phyloP scores from a whole-genome alignment of 163 green algal genomes.

The Chlorella variabilis region DNA sequence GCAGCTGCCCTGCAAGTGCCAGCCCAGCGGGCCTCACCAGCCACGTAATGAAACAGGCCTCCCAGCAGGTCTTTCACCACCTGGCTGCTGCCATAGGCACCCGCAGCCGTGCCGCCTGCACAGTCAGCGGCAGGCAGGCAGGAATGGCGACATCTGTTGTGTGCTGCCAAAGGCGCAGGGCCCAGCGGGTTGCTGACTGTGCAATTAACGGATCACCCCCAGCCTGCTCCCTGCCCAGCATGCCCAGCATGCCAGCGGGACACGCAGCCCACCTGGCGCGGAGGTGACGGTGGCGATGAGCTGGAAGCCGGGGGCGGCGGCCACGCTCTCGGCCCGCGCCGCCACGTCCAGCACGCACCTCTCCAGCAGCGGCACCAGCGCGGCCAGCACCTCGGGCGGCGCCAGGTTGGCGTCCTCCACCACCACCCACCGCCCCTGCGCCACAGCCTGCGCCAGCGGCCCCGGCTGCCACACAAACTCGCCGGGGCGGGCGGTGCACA shows the following conservation, averaged over 20 bases:
- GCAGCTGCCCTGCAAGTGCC: too few relatives aligned
- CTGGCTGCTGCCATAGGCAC: constrained; percentile 67
- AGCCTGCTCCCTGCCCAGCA: too few relatives aligned
- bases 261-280: constrained; percentile 34
- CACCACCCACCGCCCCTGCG: constrained; percentile 90
- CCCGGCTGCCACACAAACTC: constrained; percentile 97
- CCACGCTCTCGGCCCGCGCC: constrained; percentile 79
- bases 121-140: too few relatives aligned
- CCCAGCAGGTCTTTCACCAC: constrained; percentile 79
- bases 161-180: too few relatives aligned
- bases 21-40: not conserved
- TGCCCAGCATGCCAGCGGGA: not conserved
- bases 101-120: constrained; percentile 45
- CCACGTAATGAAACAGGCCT: constrained; percentile 78
- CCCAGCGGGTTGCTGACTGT: not conserved
- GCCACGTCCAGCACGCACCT: constrained; percentile 84
- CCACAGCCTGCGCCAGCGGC: constrained; percentile 90
- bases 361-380: constrained; percentile 89
- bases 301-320: constrained; percentile 86
- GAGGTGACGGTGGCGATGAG: constrained; percentile 90
- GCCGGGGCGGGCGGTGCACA: constrained; percentile 87
- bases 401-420: constrained; percentile 96
- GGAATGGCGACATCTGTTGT: too few relatives aligned
- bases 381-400: constrained; percentile 89
- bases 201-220: too few relatives aligned